A percentile compares a stretch with the other conserved stretches of the same genome.
phyloP scores from a whole-genome alignment of 257 asterid species.

The Orobanche coerulescens region DNA sequence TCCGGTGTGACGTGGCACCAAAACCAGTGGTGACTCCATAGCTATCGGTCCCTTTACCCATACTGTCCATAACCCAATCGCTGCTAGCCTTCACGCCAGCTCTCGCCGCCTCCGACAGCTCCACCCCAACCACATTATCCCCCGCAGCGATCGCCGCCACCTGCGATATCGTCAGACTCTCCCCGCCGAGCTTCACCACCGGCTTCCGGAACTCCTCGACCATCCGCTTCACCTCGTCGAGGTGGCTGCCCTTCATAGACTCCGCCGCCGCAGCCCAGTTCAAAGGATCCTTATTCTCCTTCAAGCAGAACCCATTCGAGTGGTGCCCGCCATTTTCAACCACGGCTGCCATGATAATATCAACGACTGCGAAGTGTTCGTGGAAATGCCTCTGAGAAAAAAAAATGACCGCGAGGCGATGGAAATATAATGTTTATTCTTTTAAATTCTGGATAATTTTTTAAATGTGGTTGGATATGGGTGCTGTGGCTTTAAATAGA shows the following conservation, averaged over 20 bases:
- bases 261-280: slow-evolving; percentile 49
- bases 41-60: slow-evolving; percentile 45
- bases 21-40: slow-evolving; percentile 55
- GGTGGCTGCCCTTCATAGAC: slow-evolving; percentile 36
- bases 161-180: slow-evolving; percentile 39
- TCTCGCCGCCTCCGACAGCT: slow-evolving; percentile 44
- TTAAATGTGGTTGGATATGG: not conserved
- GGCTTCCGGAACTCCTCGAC: slow-evolving; percentile 46
- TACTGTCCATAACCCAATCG: slow-evolving; percentile 55
- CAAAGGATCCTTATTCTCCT: slow-evolving; percentile 32
- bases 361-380: not conserved
- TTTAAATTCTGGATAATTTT: not conserved
- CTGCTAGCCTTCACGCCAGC: slow-evolving; percentile 49
- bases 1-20: slow-evolving; percentile 47
- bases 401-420: too few relatives aligned
- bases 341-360: slow-evolving; percentile 8
- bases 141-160: slow-evolving; percentile 46
- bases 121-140: slow-evolving; percentile 39
- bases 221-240: slow-evolving; percentile 42
- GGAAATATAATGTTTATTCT: not conserved
- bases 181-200: slow-evolving; percentile 44
- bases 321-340: slow-evolving; percentile 17
- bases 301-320: slow-evolving; percentile 30
- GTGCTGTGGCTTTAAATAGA: slow-evolving; percentile 28
- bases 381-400: not conserved